Evolutionary conservation across 2,329 filamentous ascomycete species (phyloP), one percentile per base, ranked within the genome.

Genomic region (Diaporthe ampelina): DNA sequence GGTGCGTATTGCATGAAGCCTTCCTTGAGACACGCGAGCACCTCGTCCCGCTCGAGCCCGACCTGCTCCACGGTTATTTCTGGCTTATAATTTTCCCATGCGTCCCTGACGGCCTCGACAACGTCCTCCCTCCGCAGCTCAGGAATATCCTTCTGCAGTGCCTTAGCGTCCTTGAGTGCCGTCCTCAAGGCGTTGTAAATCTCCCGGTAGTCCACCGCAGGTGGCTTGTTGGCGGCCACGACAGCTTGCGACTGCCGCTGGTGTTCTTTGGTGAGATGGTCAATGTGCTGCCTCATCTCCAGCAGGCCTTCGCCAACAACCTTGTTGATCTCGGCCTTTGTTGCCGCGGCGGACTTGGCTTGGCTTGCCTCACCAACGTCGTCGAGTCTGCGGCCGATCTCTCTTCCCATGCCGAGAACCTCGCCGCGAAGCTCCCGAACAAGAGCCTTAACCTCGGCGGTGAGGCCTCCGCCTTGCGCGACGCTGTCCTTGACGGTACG

Each of bases 1-100:
- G 88, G 87, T 1, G 88, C 88, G 80, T 97, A 95, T 61, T 95
- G 91, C 77, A 94, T 91, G 0, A 98, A 88, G 0, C 96, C 96
- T 84, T 98, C 93, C 78, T 94, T 92, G 35, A 98, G 88, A 77
- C 95, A 97, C 52, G 93, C 91, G 19, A 98, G 87, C 63, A 98
- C 94, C 80, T 98, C 96, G 17, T 98, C 95, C 7, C 95, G 90
- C 81, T 98, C 96, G 0, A 98, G 87, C 2, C 95, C 96, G 76
- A 97, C 94, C 79, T 97, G 95, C 78, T 98, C 93, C 6, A 97
- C 89, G 78, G 97, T 93, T 68, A 98, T 95, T 79, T 98, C 95
- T 0, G 96, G 96, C 83, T 97, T 97, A 84, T 97, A 97, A 71
- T 92, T 94, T 81, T 98, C 96, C 91, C 95, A 97, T 0, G 95